A percentile compares a stretch with the other conserved stretches of the same genome.
Conservation (phyloP, 2,329 filamentous ascomycete species). For the Aspergillus sp. region DNA sequence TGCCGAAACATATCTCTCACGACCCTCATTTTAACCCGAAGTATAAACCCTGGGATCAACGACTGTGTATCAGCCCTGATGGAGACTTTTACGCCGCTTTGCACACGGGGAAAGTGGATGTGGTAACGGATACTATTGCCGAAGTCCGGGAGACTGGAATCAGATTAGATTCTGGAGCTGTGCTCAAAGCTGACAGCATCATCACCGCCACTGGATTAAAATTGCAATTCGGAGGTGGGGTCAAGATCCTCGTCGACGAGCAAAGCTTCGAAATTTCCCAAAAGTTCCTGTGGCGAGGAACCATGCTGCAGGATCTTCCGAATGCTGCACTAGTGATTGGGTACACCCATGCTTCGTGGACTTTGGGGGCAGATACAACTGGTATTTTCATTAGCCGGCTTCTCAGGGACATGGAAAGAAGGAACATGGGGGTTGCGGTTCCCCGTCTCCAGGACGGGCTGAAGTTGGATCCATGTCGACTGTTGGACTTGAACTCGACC, state of each 20-base stretch:
- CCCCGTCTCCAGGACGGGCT: slow-evolving; percentile 12
- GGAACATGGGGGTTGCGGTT: slow-evolving; percentile 4
- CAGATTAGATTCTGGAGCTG: slow-evolving; percentile 39
- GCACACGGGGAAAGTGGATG: slow-evolving; percentile 45
- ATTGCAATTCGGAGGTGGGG: slow-evolving; percentile 31
- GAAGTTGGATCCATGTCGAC: background rate
- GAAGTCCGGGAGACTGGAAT: slow-evolving; percentile 48
- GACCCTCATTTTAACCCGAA: slow-evolving; percentile 62
- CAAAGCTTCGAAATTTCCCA: slow-evolving; percentile 18
- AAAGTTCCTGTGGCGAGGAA: slow-evolving; percentile 35
- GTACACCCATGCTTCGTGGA: slow-evolving; percentile 39
- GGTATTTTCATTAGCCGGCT: slow-evolving; percentile 29
- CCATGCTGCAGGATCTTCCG: slow-evolving; percentile 39
- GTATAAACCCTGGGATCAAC: slow-evolving; percentile 68
- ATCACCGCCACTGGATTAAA: slow-evolving; percentile 42
- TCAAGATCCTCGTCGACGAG: slow-evolving; percentile 29
- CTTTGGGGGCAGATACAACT: slow-evolving; percentile 36
- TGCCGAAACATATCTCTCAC: slow-evolving; percentile 54
- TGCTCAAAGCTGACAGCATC: slow-evolving; percentile 35
- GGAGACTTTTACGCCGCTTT: slow-evolving; percentile 57
- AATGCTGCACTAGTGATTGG: slow-evolving; percentile 36
- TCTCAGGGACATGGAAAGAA: slow-evolving; percentile 22
- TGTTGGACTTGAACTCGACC: slow-evolving; percentile 27
- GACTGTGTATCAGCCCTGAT: slow-evolving; percentile 64
- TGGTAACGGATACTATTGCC: slow-evolving; percentile 54